Evolutionary conservation across 2,329 filamentous ascomycete genomes (phyloP).

Genomic region (Pseudocercospora musae): DNA sequence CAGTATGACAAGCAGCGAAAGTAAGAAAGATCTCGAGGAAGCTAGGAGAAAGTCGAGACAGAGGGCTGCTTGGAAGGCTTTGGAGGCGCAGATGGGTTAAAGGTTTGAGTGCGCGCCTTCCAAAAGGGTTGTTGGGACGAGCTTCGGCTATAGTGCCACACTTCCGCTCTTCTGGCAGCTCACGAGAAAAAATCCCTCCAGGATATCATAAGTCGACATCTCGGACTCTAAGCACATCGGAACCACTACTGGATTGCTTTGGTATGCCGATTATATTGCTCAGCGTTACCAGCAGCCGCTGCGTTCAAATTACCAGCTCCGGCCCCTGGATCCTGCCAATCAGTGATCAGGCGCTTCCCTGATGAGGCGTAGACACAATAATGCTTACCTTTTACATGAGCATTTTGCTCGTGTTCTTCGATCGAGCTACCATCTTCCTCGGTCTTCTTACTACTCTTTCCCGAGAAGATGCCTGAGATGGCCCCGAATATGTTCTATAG

Average conservation of each 20-base stretch:
- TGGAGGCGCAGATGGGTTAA: conserved; percentile 36
- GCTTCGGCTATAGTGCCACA: too few relatives aligned
- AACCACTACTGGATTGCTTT: conserved; percentile 20
- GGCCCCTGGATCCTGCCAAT: conserved; percentile 22
- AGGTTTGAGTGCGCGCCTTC: not conserved
- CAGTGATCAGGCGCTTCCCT: not conserved
- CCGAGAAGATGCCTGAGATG: conserved; percentile 34
- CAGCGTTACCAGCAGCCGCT: conserved; percentile 25
- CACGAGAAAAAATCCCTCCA: not conserved
- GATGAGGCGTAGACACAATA: not conserved
- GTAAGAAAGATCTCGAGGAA: conserved; percentile 19
- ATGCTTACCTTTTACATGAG: conserved; percentile 28
- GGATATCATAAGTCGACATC: not conserved
- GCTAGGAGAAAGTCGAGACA: conserved; percentile 28
- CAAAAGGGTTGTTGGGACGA: too few relatives aligned
- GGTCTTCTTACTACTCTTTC: conserved; percentile 34
- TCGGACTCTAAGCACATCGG: not conserved
- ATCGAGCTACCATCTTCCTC: conserved; percentile 31
- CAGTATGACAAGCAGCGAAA: not conserved
- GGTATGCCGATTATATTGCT: conserved; percentile 27
- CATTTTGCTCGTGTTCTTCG: conserved; percentile 31
- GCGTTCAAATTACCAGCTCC: conserved; percentile 29
- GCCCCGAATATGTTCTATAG: conserved; percentile 35
- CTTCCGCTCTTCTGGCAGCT: not conserved
- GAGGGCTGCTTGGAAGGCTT: conserved; percentile 36